Base-by-base conservation (phyloP, 1,284 basidiomycete genomes). In the Leccinum pallidistipes region DNA sequence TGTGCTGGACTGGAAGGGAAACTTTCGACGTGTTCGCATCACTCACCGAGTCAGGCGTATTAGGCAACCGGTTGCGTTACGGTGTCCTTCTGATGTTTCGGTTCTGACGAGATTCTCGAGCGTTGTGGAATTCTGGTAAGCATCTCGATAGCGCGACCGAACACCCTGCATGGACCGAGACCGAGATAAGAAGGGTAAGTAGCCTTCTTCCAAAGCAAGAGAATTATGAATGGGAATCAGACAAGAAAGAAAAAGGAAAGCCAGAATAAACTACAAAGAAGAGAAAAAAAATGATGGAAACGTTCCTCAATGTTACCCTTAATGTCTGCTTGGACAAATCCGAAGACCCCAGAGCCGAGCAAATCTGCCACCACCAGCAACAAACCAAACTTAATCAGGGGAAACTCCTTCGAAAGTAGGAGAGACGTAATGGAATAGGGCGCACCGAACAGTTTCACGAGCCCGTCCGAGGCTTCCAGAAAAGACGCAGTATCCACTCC, bases 291-390 rank as follows among this genome's bases (percentile, higher is more conserved):
- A 21, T 21, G 6, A 24, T 47, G 21, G 21, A 58, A 55, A 73
- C 83, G 64, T 67, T 93, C 94, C 66, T 82, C 80, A 66, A 99
- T 93, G 79, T 98, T 98, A 59, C 86, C 88, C 68, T 86, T 88
- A 70, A 99, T 82, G 77, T 99, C 97, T 63, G 84, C 85, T 78
- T 98, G 94, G 1, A 98, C 93, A 68, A 97, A 93, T 36, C 84
- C 82, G 78, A 98, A 98, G 6, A 97, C 88, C 1, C 88, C 85
- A 72, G 88, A 90, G 51, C 94, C 95, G 54, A 98, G 83, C 27
- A 98, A 81, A 78, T 95, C 96, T 94, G 50, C 43, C 24, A 63
- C 40, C 62, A 9, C 21, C 47, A 49, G 1, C 47, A 49, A 24
- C 47, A 49, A 49, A 49, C 21, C 47, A 24, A 49, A 54, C 59